phyloP scores from a whole-genome alignment of 768 basidiomycete species.

The Suillus subalutaceus region DNA sequence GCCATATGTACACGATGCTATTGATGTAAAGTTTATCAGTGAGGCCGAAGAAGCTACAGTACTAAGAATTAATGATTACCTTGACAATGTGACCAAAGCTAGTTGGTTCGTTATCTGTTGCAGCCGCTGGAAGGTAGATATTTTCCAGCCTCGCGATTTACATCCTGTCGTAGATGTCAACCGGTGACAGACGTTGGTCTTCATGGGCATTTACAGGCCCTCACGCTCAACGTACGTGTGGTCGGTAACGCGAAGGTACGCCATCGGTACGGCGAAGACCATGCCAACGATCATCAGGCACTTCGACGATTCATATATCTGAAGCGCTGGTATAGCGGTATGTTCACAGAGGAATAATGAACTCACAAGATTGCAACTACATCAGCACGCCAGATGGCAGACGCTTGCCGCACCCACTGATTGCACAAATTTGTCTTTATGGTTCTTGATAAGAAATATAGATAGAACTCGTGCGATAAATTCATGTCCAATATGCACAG shows the following conservation, averaged over 20 bases:
- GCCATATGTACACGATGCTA: neutral
- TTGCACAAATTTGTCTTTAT: slow-evolving; percentile 66
- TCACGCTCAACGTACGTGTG: slow-evolving; percentile 54
- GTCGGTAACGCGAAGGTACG: slow-evolving; percentile 64
- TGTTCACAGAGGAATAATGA: neutral
- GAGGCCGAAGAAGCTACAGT: neutral
- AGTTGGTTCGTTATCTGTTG: neutral
- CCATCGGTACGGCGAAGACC: slow-evolving; percentile 66
- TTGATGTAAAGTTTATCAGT: neutral
- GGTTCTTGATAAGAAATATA: neutral
- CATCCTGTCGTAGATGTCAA: neutral
- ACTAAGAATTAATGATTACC: neutral
- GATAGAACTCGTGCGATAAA: neutral
- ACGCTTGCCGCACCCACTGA: slow-evolving; percentile 48
- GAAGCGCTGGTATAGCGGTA: no score
- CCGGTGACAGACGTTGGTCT: neutral
- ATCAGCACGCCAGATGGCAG: slow-evolving; percentile 69
- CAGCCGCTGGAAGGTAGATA: neutral
- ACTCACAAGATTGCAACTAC: slow-evolving; percentile 58
- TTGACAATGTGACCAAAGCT: neutral
- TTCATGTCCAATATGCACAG: slow-evolving; percentile 48
- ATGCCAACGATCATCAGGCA: slow-evolving; percentile 58
- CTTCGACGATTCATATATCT: no score
- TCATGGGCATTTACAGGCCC: slow-evolving; percentile 41
- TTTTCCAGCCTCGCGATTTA: neutral